Base-by-base conservation (phyloP, 768 basidiomycete species). In the Tremella fuciformis region DNA sequence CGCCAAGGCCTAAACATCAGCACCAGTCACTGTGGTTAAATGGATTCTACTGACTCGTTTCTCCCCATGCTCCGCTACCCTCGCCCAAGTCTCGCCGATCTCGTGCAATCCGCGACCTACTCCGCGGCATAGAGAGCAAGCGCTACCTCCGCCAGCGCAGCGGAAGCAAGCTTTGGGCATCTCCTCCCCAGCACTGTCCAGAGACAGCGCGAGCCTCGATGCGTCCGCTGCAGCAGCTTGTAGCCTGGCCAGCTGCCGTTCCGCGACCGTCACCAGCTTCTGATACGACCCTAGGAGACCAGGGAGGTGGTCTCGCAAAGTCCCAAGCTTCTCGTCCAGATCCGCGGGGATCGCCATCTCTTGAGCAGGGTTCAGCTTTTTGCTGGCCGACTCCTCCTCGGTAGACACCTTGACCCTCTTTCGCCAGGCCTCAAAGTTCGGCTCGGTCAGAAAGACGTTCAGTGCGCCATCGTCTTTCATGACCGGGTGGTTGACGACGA, bases 301-400 rank as follows among this genome's bases (percentile, higher is more conserved):
- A 44, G 79, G 82, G n/a, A 94, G 78, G 75, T 85, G 88, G 47
- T 83, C 81, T 51, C 89, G 85, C n/a, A 92, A 83, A 41, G 83
- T 79, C 34, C 82, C 81, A 56, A 97, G 84, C 73, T 93, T 94
- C 50, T 92, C 88, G 60, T 92, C 90, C 8, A 97, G 80, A 77
- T 97, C 91, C 59, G 88, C 85, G 2, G 94, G 94, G 53, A 97
- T 91, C 11, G 84, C 81, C 88, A 93, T 91, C 77, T 96, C 91
- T 70, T 94, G 90, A 2, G 68, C 55, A n/a, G 68, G 60, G 15
- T 74, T 69, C 8, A 79, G 68, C 22, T 63, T 65, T 47, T 74
- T 71, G 16, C 71, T 68, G 16, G 80, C 78, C 0, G 89, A 88
- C 74, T 97, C 94, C 78, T 97, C 94, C 25, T 94, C 91, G 53